A percentile compares a stretch with the other conserved stretches of the same genome.
These are phyloP conservation scores for Nigrospora osmanthi DNA, from an alignment of 2,329 filamentous ascomycete species.

Conservation along the genomic window DNA sequence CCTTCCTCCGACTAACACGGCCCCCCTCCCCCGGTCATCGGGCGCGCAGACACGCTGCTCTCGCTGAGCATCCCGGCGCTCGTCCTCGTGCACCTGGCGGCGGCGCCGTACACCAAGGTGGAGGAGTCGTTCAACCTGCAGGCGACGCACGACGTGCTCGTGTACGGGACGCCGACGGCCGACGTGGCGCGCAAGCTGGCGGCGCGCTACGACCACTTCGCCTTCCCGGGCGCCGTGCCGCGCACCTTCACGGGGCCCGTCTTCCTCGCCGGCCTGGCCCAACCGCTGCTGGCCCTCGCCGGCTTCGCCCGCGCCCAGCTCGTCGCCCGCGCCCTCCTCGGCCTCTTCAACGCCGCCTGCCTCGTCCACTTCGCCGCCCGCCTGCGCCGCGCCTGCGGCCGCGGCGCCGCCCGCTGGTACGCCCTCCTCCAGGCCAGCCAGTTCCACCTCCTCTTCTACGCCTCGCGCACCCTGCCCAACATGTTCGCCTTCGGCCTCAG, in stretches of 20 bases:
- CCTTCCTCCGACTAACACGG: too few species aligned
- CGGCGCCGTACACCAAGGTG: conserved; percentile 89
- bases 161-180: conserved; percentile 63
- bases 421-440: conserved; percentile 69
- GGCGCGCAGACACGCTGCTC: conserved; percentile 34
- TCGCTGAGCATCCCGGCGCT: conserved; percentile 52
- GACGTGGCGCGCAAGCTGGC: conserved; percentile 47
- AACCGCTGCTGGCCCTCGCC: conserved; percentile 53
- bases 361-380: conserved; percentile 59
- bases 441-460: conserved; percentile 91
- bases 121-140: conserved; percentile 99
- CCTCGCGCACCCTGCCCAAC: conserved; percentile 85
- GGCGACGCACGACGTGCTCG: conserved; percentile 81
- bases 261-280: conserved; percentile 63
- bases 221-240: conserved; percentile 85
- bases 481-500: conserved; percentile 90
- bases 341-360: conserved; percentile 63
- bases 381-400: conserved; percentile 62
- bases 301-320: conserved; percentile 49
- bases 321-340: conserved; percentile 68
- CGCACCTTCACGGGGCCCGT: conserved; percentile 82
- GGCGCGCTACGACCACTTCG: conserved; percentile 75
- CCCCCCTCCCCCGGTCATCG: too few species aligned
- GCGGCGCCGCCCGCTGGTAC: conserved; percentile 68
- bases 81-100: conserved; percentile 60